These are phyloP conservation scores for Aphanomyces astaci DNA, from an alignment of 352 stramenopile genomes.

Conservation along the genomic window DNA sequence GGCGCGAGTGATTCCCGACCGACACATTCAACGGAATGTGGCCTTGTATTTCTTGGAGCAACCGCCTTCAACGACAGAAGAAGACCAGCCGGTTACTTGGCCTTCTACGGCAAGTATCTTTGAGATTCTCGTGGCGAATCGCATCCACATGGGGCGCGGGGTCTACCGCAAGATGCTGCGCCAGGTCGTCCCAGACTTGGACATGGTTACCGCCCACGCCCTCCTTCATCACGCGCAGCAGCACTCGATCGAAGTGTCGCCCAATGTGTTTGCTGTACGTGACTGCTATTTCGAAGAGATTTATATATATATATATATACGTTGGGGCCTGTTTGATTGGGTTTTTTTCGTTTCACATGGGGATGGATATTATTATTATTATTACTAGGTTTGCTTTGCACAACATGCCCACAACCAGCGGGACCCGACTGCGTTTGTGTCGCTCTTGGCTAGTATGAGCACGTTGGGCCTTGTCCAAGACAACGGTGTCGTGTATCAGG, in stretches of 20 bases:
- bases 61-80: no score
- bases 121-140: neutral
- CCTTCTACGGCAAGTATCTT: neutral
- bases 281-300: no score
- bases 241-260: neutral
- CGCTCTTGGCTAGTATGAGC: neutral
- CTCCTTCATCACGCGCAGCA: neutral
- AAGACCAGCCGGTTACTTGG: neutral
- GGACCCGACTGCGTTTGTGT: slow-evolving; percentile 9
- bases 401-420: neutral
- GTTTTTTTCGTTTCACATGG: no score
- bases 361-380: neutral
- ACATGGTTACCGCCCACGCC: neutral
- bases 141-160: neutral
- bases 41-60: neutral
- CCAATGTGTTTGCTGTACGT: slow-evolving; percentile 18
- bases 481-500: slow-evolving; percentile 19
- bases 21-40: neutral
- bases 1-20: neutral
- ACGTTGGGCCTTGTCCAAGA: slow-evolving; percentile 11
- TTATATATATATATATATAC: no score
- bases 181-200: neutral
- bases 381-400: slow-evolving; percentile 19
- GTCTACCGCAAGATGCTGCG: neutral
- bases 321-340: no score